Conservation (phyloP, 257 asterid genomes). For the Paraleonurus japonicus region DNA sequence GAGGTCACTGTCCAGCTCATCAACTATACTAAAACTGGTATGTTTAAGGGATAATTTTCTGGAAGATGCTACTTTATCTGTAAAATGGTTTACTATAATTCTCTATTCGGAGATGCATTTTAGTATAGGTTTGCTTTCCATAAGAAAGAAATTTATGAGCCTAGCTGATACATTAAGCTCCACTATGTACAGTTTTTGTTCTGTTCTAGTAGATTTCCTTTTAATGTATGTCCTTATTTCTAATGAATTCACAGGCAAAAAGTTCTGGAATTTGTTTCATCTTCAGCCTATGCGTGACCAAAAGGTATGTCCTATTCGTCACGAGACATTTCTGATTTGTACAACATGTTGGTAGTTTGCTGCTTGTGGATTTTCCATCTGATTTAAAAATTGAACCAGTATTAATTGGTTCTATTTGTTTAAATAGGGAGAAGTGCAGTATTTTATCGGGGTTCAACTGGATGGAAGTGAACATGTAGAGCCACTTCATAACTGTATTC, state of each 20-base stretch:
- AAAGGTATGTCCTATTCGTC: conserved; percentile 71
- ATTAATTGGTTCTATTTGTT: conserved; percentile 7
- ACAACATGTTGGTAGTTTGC: background rate
- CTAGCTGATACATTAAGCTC: background rate
- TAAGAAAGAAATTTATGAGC: background rate
- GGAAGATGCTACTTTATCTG: background rate
- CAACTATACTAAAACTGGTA: conserved; percentile 96
- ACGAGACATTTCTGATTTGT: background rate
- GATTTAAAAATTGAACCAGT: background rate
- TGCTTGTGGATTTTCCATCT: background rate
- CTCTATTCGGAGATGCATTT: background rate
- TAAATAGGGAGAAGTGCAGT: conserved; percentile 94
- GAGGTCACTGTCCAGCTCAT: conserved; percentile 98
- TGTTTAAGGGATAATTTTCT: conserved; percentile 10
- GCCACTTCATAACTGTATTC: conserved; percentile 87
- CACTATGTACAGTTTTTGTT: background rate
- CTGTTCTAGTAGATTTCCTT: background rate
- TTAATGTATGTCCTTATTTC: background rate
- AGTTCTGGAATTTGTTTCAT: conserved; percentile 98
- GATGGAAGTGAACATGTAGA: conserved; percentile 97
- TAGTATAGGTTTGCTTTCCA: background rate
- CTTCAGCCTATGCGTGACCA: conserved; percentile 99
- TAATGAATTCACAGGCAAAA: conserved; percentile 60
- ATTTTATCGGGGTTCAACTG: conserved; percentile 94
- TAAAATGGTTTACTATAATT: background rate